Evolutionary conservation across 148 eudicot genomes (phyloP).

Genomic region (Fagopyrum homotropicum): DNA sequence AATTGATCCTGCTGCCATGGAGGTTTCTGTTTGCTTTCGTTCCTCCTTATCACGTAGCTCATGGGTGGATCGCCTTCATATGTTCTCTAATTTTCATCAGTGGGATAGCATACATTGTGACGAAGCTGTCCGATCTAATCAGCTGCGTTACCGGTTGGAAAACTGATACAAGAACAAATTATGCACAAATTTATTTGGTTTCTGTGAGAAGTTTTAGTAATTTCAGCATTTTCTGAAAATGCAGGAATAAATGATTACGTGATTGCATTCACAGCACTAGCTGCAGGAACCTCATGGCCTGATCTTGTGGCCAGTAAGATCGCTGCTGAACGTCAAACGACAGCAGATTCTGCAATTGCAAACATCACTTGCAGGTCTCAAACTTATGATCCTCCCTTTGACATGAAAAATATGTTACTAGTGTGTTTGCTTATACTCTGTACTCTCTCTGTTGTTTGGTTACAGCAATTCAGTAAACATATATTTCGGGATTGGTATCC

Average conservation of each 20-base stretch:
- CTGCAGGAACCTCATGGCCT: slow-evolving; percentile 95
- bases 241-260: slow-evolving; percentile 78
- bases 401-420: background rate
- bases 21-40: slow-evolving; percentile 69
- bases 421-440: background rate
- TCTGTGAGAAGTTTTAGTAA: background rate
- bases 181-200: background rate
- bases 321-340: slow-evolving; percentile 84
- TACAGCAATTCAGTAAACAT: slow-evolving; percentile 93
- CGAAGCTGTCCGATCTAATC: slow-evolving; percentile 63
- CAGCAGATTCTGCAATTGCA: slow-evolving; percentile 96
- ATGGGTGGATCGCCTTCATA: slow-evolving; percentile 91
- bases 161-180: background rate
- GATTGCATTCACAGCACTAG: slow-evolving; percentile 83
- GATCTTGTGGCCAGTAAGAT: slow-evolving; percentile 94
- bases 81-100: slow-evolving; percentile 66
- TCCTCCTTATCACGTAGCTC: slow-evolving; percentile 71
- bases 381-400: background rate
- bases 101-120: slow-evolving; percentile 74
- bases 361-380: slow-evolving; percentile 47
- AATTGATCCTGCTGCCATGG: slow-evolving; percentile 65
- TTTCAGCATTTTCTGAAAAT: background rate
- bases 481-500: slow-evolving; percentile 82
- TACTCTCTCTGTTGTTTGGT: slow-evolving; percentile 4
- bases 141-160: slow-evolving; percentile 81